These are phyloP conservation scores for Pseudocercospora ulei DNA, from an alignment of 2,329 filamentous ascomycete species.

Conservation along the genomic window DNA sequence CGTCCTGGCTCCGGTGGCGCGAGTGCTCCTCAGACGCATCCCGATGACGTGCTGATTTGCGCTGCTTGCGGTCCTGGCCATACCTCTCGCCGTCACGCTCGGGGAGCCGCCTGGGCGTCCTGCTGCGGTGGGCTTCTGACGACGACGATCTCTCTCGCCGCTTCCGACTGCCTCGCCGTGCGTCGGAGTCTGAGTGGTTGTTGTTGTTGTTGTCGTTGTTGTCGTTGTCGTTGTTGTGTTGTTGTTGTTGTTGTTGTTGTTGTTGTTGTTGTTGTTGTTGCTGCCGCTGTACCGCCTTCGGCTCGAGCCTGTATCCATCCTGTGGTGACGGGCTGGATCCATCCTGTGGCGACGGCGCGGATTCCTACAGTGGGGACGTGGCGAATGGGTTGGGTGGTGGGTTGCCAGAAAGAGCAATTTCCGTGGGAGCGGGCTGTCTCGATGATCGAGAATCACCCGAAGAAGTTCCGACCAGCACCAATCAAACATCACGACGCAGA, in stretches of 20 bases:
- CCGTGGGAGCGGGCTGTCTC: too few relatives aligned
- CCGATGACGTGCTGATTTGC: background rate
- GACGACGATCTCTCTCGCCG: slow-evolving; percentile 13
- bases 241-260: background rate
- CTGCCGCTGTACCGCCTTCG: slow-evolving; percentile 3
- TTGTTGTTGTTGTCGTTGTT: background rate
- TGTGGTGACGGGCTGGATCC: too few relatives aligned
- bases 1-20: slow-evolving; percentile 7
- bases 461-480: too few relatives aligned
- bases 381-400: too few relatives aligned
- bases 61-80: background rate
- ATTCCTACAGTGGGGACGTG: too few relatives aligned
- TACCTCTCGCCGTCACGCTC: background rate
- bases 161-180: slow-evolving; percentile 5
- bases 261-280: too few relatives aligned
- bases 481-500: too few relatives aligned
- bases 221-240: background rate
- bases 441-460: too few relatives aligned
- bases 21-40: slow-evolving; percentile 9
- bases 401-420: too few relatives aligned
- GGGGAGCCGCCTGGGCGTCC: slow-evolving; percentile 9
- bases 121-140: slow-evolving; percentile 7
- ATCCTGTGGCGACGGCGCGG: too few relatives aligned
- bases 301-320: slow-evolving; percentile 4
- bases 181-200: slow-evolving; percentile 2